Conservation (phyloP, 2,329 filamentous ascomycete genomes). For the Dactylellina parvicollis region DNA sequence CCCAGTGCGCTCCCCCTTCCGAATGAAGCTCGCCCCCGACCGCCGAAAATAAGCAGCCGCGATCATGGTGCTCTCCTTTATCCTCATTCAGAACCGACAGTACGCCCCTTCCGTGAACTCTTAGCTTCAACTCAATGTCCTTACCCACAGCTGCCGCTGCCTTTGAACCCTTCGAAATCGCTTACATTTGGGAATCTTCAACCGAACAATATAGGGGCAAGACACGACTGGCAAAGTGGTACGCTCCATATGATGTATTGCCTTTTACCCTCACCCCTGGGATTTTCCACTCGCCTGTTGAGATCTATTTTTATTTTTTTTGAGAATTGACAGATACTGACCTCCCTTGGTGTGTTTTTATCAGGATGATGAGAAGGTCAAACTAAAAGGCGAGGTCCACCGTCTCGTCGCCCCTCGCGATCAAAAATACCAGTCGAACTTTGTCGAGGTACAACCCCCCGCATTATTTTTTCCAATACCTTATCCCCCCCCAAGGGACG, state of each 20-base stretch:
- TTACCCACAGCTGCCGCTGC: not conserved
- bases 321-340: not conserved
- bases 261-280: not conserved
- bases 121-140: not conserved
- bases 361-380: slow-evolving; percentile 96
- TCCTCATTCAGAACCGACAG: slow-evolving; percentile 64
- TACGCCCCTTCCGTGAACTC: slow-evolving; percentile 56
- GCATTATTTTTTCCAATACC: not conserved
- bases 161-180: not conserved
- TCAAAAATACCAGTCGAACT: slow-evolving; percentile 99
- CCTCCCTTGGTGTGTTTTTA: not conserved
- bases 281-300: too few relatives aligned
- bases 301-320: too few relatives aligned
- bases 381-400: slow-evolving; percentile 98
- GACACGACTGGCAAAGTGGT: slow-evolving; percentile 98
- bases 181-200: slow-evolving; percentile 1
- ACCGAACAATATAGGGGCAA: slow-evolving; percentile 79
- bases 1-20: not conserved
- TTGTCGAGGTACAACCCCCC: slow-evolving; percentile 77
- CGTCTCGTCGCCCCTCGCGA: slow-evolving; percentile 96
- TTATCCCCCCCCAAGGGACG: not conserved
- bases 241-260: slow-evolving; percentile 84
- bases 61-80: slow-evolving; percentile 62
- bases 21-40: slow-evolving; percentile 25
- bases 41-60: slow-evolving; percentile 14